A percentile compares a stretch with the other conserved stretches of the same genome.
These are phyloP conservation scores for Ascocoryne sarcoides DNA, from an alignment of 2,329 filamentous ascomycete species.

Conservation along the genomic window DNA sequence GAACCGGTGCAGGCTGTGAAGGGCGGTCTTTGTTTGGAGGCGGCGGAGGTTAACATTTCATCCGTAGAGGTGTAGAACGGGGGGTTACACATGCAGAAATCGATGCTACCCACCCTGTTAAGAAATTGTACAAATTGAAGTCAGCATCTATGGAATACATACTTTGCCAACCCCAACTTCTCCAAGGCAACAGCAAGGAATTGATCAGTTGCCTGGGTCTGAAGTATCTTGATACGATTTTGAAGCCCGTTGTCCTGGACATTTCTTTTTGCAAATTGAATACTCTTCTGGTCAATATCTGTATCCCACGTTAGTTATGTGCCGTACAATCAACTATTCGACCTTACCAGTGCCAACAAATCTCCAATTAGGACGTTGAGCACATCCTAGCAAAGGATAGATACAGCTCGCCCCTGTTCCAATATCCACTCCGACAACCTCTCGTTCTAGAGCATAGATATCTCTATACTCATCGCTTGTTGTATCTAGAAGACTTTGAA, in stretches of 20 bases:
- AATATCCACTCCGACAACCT: conserved; percentile 67
- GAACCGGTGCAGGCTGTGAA: conserved; percentile 70
- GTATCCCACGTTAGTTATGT: conserved; percentile 28
- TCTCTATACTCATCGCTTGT: conserved; percentile 34
- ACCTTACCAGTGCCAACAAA: conserved; percentile 57
- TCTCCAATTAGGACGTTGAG: conserved; percentile 58
- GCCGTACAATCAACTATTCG: conserved; percentile 2
- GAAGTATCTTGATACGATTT: conserved; percentile 54
- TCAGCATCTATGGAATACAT: conserved; percentile 4
- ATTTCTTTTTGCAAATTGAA: conserved; percentile 59
- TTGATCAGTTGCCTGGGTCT: conserved; percentile 39
- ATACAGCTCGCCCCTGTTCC: conserved; percentile 89
- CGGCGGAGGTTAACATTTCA: conserved; percentile 59
- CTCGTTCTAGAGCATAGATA: conserved; percentile 44
- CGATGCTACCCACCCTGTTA: conserved; percentile 41
- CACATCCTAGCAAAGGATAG: conserved; percentile 74
- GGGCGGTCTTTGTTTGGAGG: conserved; percentile 57
- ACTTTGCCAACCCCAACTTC: conserved; percentile 37
- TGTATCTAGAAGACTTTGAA: conserved; percentile 72
- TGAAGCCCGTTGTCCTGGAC: conserved; percentile 56
- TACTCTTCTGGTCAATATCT: conserved; percentile 68
- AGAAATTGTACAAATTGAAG: conserved; percentile 4
- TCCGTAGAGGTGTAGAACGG: conserved; percentile 77
- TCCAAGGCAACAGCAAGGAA: conserved; percentile 48
- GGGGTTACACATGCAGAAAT: conserved; percentile 91